These are phyloP conservation scores for Chlamydomonas schloesseri DNA, from an alignment of 139 green algal species.

Conservation along the genomic window DNA sequence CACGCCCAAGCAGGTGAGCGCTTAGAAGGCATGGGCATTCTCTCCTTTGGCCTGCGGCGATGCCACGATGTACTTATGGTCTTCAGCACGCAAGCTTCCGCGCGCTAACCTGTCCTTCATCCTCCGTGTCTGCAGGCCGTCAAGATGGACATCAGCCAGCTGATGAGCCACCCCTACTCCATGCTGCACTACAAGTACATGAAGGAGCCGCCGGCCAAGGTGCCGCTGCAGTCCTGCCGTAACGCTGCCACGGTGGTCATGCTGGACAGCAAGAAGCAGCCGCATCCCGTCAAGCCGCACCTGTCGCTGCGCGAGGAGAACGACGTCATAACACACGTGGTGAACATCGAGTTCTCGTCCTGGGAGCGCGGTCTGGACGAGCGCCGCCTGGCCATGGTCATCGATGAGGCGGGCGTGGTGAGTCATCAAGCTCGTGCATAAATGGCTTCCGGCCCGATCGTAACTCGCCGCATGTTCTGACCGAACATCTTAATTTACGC, in stretches of 20 bases:
- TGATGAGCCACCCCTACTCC: conserved; percentile 59
- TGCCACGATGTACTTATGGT: no score
- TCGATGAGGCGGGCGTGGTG: conserved; percentile 32
- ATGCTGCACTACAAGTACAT: conserved; percentile 63
- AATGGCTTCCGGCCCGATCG: no score
- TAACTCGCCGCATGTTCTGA: neutral
- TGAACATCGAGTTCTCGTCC: conserved; percentile 34
- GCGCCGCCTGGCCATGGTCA: conserved; percentile 31
- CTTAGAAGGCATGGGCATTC: neutral
- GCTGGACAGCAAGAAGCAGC: conserved; percentile 45
- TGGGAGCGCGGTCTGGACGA: conserved; percentile 48
- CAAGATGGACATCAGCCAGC: conserved; percentile 42
- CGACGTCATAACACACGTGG: conserved; percentile 42
- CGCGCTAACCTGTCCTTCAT: no score
- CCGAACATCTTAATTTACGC: neutral
- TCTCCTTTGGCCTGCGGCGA: no score
- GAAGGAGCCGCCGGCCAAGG: conserved; percentile 49
- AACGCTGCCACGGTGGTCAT: conserved; percentile 48
- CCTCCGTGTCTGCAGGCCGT: neutral
- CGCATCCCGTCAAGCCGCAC: conserved; percentile 43
- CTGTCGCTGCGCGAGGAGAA: conserved; percentile 38
- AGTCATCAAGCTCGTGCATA: neutral
- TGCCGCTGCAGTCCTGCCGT: conserved; percentile 46
- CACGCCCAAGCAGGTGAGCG: conserved; percentile 35
- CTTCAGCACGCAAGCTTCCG: no score